Evolutionary conservation across 192 early-diverging fungal species (phyloP).

Genomic region (Neocallimastix lanati): DNA sequence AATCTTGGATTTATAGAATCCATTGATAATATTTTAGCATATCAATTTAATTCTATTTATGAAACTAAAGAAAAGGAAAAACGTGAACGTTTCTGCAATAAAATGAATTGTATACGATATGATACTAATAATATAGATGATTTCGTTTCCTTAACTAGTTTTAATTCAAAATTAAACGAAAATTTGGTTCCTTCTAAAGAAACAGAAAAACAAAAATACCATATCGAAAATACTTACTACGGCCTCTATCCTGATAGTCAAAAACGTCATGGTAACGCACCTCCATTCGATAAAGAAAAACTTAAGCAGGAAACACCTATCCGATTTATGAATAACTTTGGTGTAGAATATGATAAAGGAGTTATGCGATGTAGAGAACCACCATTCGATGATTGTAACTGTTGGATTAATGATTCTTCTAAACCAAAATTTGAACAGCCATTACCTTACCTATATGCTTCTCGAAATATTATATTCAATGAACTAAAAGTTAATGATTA

Average conservation of each 20-base stretch:
- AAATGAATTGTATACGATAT: not conserved
- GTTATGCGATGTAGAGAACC: not conserved
- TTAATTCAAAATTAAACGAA: not conserved
- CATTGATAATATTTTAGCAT: not conserved
- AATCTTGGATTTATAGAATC: not conserved
- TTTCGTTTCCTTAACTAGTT: not conserved
- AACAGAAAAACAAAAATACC: not conserved
- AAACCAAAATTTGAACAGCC: not conserved
- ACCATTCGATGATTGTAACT: not conserved
- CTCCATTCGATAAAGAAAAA: not conserved
- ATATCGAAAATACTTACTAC: not conserved
- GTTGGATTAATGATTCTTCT: not conserved
- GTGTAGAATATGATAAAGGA: not conserved
- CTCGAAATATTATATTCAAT: not conserved
- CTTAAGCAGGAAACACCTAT: not conserved
- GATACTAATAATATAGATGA: not conserved
- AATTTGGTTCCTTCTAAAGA: not conserved
- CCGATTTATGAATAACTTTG: not conserved
- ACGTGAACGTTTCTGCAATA: not conserved
- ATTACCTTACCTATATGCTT: not conserved
- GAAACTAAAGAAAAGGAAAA: not conserved
- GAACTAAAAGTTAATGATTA: not conserved
- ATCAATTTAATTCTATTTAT: not conserved
- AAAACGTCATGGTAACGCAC: not conserved
- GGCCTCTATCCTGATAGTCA: not conserved